Evolutionary conservation across 345 rosid genomes (phyloP), one percentile per base, ranked within the genome.

Genomic region (Punica granatum): DNA sequence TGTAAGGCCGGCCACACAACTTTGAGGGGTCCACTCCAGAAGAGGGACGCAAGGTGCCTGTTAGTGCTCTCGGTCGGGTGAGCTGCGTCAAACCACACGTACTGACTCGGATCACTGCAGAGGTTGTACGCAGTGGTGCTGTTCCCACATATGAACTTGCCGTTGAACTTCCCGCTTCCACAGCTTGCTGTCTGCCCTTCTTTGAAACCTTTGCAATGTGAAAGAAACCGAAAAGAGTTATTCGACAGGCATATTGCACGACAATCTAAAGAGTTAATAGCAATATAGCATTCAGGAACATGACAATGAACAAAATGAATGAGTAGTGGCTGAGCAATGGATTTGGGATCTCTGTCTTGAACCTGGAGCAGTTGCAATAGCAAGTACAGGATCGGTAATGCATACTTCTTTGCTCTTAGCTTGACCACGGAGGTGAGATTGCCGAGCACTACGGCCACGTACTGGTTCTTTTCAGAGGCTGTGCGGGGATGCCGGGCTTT

Each of bases 1-100:
- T 58, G 33, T 41, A 36, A 26, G 69, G 73, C n/a, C n/a, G n/a
- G n/a, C 56, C 67, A 23, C 14, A 54, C 62, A 3, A 65, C 66
- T 33, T 4, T 25, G 19, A 60, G 28, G 0, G 39, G 34, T 23
- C 76, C 72, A 6, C 31, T 54, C 77, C 77, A 74, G 3, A 69
- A 6, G n/a, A 64, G 48, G 5, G 28, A 0, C 1, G 73, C 67
- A 4, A 69, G 61, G 39, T 68, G 69, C 23, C 9, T 23, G 19
- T 69, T 64, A 0, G 77, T 3, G 16, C 54, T 34, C 46, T 73
- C 69, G 4, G 69, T 74, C 25, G 72, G 69, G 51, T 65, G 77
- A 6, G 32, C 43, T 5, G 7, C 35, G 21, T 69, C 73, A 66
- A 74, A 69, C 46, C 49, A 15, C 33, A 74, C 66, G n/a, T 64